A percentile compares a stretch with the other conserved stretches of the same genome.
phyloP scores from a whole-genome alignment of 1,284 basidiomycete genomes.

The Vanrija sp. region DNA sequence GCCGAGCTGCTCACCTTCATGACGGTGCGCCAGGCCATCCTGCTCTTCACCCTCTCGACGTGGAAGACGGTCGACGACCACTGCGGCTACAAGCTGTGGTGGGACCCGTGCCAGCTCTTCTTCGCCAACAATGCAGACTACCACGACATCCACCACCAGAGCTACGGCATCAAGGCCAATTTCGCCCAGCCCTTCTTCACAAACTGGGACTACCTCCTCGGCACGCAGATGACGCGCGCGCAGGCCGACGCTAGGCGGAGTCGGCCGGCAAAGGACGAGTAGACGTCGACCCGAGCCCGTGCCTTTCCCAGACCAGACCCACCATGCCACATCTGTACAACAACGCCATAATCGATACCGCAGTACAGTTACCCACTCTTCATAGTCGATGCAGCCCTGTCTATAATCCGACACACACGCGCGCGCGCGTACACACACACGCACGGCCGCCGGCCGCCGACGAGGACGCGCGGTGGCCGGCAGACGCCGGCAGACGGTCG shows the following conservation, averaged over 20 bases:
- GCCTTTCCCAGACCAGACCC: too few species aligned
- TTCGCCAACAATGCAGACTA: constrained; percentile 95
- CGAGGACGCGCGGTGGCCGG: too few species aligned
- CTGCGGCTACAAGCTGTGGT: constrained; percentile 85
- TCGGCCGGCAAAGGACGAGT: too few species aligned
- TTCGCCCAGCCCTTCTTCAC: constrained; percentile 88
- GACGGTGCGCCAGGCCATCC: constrained; percentile 74
- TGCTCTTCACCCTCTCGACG: constrained; percentile 79
- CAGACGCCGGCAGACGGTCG: too few species aligned
- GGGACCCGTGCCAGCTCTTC: constrained; percentile 81
- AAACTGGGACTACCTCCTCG: constrained; percentile 48
- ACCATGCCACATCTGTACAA: too few species aligned
- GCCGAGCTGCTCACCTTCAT: constrained; percentile 70
- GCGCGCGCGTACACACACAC: too few species aligned
- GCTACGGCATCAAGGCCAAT: constrained; percentile 90
- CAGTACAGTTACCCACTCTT: too few species aligned
- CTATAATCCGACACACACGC: too few species aligned
- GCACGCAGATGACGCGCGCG: constrained; percentile 46
- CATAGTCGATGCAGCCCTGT: too few species aligned
- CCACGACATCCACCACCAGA: constrained; percentile 96
- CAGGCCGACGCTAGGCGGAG: constrained; percentile 23
- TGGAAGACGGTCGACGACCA: constrained; percentile 98
- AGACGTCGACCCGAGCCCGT: too few species aligned
- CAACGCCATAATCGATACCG: too few species aligned
- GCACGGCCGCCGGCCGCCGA: too few species aligned